Conservation (phyloP, 192 early-diverging fungal species). For the Rhizophagus sp. region DNA sequence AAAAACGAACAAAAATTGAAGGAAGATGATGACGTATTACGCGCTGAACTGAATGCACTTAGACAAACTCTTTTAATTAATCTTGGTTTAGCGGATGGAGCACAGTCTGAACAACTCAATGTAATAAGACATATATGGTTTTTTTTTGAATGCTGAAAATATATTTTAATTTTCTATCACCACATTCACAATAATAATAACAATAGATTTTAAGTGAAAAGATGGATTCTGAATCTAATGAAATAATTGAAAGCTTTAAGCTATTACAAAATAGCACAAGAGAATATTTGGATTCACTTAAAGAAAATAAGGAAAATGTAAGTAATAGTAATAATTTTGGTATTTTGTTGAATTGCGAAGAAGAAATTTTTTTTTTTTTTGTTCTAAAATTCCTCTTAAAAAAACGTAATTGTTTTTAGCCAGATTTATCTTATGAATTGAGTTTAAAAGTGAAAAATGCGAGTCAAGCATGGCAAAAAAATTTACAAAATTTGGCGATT, state of each 20-base stretch:
- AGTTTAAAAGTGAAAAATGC: constrained; percentile 22
- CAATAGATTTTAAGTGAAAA: constrained; percentile 30
- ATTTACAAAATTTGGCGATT: constrained; percentile 16
- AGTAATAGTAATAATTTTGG: neutral
- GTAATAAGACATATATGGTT: neutral
- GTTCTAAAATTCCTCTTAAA: neutral
- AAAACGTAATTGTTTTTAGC: neutral
- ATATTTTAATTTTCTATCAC: neutral
- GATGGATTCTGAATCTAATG: constrained; percentile 33
- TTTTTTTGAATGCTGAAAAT: neutral
- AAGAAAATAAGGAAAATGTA: constrained; percentile 32
- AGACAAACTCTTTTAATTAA: constrained; percentile 36
- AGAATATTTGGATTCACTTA: constrained; percentile 21
- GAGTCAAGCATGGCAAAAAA: constrained; percentile 23
- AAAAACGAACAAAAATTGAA: constrained; percentile 33
- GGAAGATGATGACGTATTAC: constrained; percentile 27
- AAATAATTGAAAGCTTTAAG: constrained; percentile 29
- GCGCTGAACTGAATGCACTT: constrained; percentile 34
- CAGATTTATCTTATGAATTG: neutral
- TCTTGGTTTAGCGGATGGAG: constrained; percentile 33
- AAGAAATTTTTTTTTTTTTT: neutral
- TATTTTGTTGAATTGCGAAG: neutral
- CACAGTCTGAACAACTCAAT: constrained; percentile 1
- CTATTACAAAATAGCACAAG: constrained; percentile 20
- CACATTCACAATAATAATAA: neutral